Percentiles rank a stretch among this genome's conserved stretches.
Evolutionary conservation across 2,329 filamentous ascomycete species (phyloP).

Genomic region (Fusarium euwallaceae): DNA sequence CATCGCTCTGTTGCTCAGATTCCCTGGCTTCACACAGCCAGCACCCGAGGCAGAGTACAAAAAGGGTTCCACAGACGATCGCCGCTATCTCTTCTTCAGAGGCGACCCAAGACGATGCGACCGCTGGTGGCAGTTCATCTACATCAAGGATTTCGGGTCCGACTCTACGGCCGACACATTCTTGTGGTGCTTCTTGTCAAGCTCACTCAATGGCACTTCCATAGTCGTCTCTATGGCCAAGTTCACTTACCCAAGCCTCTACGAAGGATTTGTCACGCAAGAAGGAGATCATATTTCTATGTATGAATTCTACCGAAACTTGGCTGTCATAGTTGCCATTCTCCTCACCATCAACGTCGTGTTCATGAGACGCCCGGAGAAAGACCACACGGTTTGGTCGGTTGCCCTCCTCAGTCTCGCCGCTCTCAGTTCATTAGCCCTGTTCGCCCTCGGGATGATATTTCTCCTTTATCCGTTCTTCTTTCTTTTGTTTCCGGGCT

Average conservation of each 20-base stretch:
- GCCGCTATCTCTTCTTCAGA: neutral
- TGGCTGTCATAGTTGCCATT: neutral
- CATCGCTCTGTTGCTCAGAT: conserved; percentile 11
- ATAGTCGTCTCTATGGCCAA: neutral
- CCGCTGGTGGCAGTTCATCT: neutral
- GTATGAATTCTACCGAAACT: neutral
- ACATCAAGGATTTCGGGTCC: neutral
- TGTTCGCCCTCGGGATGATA: neutral
- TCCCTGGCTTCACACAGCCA: conserved; percentile 12
- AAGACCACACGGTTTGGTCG: neutral
- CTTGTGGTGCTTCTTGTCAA: neutral
- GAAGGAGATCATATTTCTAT: neutral
- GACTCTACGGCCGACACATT: neutral
- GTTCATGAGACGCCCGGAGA: neutral
- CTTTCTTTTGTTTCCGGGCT: neutral
- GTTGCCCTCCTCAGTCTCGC: neutral
- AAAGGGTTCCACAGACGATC: neutral
- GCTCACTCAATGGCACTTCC: neutral
- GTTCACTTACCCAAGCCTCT: neutral
- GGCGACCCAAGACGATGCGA: neutral
- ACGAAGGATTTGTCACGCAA: neutral
- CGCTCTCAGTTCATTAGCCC: neutral
- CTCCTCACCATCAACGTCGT: neutral
- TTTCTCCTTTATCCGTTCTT: neutral
- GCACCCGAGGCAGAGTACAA: neutral